Conservation (phyloP, 768 basidiomycete species). For the Tylopilus balloui region DNA sequence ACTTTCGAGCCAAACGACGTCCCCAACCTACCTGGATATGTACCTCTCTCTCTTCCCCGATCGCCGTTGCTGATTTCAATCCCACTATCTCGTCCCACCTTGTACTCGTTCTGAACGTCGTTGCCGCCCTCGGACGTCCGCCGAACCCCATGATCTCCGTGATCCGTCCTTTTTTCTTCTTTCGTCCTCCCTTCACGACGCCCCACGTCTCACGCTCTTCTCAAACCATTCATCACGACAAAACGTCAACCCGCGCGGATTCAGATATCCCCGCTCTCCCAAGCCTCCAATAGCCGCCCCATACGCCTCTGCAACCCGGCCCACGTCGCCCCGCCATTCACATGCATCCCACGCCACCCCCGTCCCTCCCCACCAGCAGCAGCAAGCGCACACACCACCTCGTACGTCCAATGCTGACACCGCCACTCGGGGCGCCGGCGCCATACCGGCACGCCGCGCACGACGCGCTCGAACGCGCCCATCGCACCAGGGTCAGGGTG, state of each 20-base stretch:
- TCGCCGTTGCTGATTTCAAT: background rate
- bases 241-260: too few relatives aligned
- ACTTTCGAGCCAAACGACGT: background rate
- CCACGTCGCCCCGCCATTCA: constrained; percentile 5
- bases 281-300: constrained; percentile 27
- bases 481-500: constrained; percentile 6
- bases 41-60: background rate
- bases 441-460: constrained; percentile 15
- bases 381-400: constrained; percentile 12
- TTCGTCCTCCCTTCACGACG: background rate
- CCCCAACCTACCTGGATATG: background rate
- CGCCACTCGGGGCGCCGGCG: constrained; percentile 21
- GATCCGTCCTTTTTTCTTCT: background rate
- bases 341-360: constrained; percentile 8
- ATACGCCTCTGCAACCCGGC: constrained; percentile 22
- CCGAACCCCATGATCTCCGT: background rate
- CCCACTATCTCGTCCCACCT: background rate
- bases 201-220: too few relatives aligned
- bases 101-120: too few relatives aligned
- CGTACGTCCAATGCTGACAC: constrained; percentile 28
- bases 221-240: background rate
- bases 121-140: background rate
- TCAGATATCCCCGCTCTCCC: constrained; percentile 29
- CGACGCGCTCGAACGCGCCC: constrained; percentile 14
- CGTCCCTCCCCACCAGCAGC: background rate